Conservation (phyloP, 1,284 basidiomycete genomes). For the Cutaneotrichosporon sp. region DNA sequence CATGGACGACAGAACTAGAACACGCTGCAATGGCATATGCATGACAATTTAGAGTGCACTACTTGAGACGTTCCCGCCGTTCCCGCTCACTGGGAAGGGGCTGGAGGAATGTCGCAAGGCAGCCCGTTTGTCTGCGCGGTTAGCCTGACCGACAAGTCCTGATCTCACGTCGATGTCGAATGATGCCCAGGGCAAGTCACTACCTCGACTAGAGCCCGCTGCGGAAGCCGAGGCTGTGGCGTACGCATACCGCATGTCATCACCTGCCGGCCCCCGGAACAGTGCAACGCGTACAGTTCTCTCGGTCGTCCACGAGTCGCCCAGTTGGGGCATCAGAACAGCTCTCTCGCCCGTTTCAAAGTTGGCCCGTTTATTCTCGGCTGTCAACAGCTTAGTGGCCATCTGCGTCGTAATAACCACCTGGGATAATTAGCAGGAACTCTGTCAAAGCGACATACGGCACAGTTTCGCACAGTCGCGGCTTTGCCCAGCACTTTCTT, state of each 20-base stretch:
- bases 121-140: conserved; percentile 27
- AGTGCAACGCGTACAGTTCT: conserved; percentile 38
- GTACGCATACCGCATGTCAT: conserved; percentile 41
- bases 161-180: conserved; percentile 38
- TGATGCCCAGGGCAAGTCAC: conserved; percentile 30
- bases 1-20: too few species aligned
- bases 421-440: conserved; percentile 15
- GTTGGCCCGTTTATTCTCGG: conserved; percentile 42
- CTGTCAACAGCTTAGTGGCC: conserved; percentile 45
- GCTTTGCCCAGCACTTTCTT: conserved; percentile 42
- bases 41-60: not conserved
- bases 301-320: conserved; percentile 43
- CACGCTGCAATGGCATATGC: not conserved
- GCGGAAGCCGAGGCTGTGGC: conserved; percentile 16
- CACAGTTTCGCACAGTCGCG: conserved; percentile 34
- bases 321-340: conserved; percentile 47
- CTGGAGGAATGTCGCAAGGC: conserved; percentile 31
- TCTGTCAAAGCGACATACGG: conserved; percentile 28
- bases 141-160: conserved; percentile 3
- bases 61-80: too few species aligned
- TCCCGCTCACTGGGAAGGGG: not conserved
- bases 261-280: conserved; percentile 35
- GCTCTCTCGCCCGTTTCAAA: conserved; percentile 46
- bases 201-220: not conserved
- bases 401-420: conserved; percentile 44